Base-by-base conservation (phyloP, 2,329 filamentous ascomycete species). In the Zymoseptoria pseudotritici region DNA sequence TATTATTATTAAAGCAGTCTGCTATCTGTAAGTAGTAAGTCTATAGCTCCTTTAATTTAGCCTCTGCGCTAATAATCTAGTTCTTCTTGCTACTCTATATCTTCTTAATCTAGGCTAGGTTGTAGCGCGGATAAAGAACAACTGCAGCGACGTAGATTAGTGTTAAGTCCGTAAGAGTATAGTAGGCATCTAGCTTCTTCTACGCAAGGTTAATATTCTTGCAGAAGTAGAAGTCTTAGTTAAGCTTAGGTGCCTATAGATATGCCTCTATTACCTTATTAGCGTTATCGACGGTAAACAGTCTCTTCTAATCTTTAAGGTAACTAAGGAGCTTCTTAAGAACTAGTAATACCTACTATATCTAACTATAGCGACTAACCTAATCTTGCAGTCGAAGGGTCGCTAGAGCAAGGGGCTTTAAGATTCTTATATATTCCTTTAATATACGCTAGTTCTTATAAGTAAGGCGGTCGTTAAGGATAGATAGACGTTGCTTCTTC, bases 171-270 rank as follows among this genome's bases (percentile, higher is more conserved):
- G 53, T 54, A 19, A 22, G 20, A 13, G 21, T 20, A 24, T 54
- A 58, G 51, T 58, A 58, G 19, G 54, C n/a, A 21, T 55, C 29
- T 9, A 58, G 57, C 53, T 58, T 58, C 51, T 55, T 17, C 51
- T 46, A 58, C 19, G 21, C 53, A 21, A 49, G 52, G 36, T 58
- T 55, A 53, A 58, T 22, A n/a, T 55, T 51, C 17, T 20, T 24
- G 10, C 24, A 26, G 19, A 58, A 58, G 26, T 58, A 51, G 21
- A 13, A 20, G 17, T 55, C 52, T 20, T 50, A 42, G 20, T 58
- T 9, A 9, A 55, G 36, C 56, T 53, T 24, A 13, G 10, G 6
- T 21, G 13, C 7, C 19, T 53, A 49, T 17, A 50, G 49, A 31
- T 31, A 29, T 4, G 7, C 22, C 3, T n/a, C n/a, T n/a, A 11